phyloP scores from a whole-genome alignment of 176 grass and related monocot genomes.

The Juncus effusus region DNA sequence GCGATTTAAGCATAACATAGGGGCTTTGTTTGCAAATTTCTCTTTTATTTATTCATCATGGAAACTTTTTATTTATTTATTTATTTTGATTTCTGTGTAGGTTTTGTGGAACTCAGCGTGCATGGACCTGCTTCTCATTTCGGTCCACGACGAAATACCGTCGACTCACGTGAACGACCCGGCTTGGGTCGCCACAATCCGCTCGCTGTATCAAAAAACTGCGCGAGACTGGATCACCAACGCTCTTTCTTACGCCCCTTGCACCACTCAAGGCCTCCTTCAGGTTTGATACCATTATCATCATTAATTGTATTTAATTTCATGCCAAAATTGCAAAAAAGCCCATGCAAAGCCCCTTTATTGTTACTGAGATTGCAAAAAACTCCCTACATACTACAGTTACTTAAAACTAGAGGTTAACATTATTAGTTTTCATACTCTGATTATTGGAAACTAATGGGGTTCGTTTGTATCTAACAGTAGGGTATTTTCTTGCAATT shows the following conservation, averaged over 20 bases:
- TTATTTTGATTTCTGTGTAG: conserved; percentile 34
- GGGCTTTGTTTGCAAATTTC: too few species aligned
- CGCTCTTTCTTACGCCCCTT: conserved; percentile 96
- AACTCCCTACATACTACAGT: too few species aligned
- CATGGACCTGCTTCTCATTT: conserved; percentile 96
- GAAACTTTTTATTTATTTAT: neutral
- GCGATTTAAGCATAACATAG: too few species aligned
- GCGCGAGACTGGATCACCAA: conserved; percentile 95
- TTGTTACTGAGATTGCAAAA: conserved; percentile 10
- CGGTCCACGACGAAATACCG: conserved; percentile 92
- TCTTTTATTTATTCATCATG: too few species aligned
- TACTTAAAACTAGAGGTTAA: too few species aligned
- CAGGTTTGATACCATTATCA: too few species aligned
- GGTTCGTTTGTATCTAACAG: too few species aligned
- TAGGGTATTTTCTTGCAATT: neutral
- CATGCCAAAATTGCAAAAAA: too few species aligned
- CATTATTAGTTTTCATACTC: too few species aligned
- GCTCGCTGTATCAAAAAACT: conserved; percentile 93
- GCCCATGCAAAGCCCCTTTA: too few species aligned
- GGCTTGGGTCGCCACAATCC: conserved; percentile 93
- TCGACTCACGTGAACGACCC: conserved; percentile 94
- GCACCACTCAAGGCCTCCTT: conserved; percentile 95
- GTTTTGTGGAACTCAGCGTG: conserved; percentile 95
- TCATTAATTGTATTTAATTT: too few species aligned
- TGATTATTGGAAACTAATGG: too few species aligned